These are phyloP conservation scores for Jatropha podagrica DNA, from an alignment of 441 rosid species.

Conservation along the genomic window DNA sequence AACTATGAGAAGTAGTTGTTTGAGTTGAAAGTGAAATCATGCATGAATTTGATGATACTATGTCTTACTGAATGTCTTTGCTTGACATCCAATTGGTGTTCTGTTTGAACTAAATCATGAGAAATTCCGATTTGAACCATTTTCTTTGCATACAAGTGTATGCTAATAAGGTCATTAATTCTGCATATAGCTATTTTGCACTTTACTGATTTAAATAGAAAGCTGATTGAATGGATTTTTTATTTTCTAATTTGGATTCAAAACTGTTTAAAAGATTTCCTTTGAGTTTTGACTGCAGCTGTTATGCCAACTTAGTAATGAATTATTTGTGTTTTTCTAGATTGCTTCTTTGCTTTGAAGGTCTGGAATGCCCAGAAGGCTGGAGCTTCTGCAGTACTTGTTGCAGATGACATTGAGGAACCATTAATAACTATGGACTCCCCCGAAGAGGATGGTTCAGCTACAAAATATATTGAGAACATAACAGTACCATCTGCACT, in stretches of 20 bases:
- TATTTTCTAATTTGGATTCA: background rate
- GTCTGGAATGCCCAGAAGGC: constrained; percentile 99
- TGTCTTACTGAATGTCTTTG: no score
- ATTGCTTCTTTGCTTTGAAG: constrained; percentile 92
- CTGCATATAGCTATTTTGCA: background rate
- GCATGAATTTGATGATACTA: no score
- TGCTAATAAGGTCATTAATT: background rate
- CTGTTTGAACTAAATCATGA: no score
- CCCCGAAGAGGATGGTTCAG: constrained; percentile 69
- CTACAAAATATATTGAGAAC: constrained; percentile 80
- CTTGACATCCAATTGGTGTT: no score
- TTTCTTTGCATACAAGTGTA: background rate
- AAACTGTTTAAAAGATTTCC: background rate
- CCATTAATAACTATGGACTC: constrained; percentile 95
- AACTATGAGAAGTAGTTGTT: no score
- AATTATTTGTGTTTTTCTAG: constrained; percentile 37
- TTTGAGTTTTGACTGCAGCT: background rate
- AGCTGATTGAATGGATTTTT: background rate
- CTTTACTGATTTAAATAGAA: background rate
- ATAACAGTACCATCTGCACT: constrained; percentile 99
- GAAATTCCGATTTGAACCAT: background rate
- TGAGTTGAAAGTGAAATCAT: no score
- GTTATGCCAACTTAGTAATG: background rate
- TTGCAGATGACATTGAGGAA: constrained; percentile 82
- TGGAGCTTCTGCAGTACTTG: constrained; percentile 97